Base-by-base conservation (phyloP, 1,284 basidiomycete genomes). In the Takashimella koratensis region DNA sequence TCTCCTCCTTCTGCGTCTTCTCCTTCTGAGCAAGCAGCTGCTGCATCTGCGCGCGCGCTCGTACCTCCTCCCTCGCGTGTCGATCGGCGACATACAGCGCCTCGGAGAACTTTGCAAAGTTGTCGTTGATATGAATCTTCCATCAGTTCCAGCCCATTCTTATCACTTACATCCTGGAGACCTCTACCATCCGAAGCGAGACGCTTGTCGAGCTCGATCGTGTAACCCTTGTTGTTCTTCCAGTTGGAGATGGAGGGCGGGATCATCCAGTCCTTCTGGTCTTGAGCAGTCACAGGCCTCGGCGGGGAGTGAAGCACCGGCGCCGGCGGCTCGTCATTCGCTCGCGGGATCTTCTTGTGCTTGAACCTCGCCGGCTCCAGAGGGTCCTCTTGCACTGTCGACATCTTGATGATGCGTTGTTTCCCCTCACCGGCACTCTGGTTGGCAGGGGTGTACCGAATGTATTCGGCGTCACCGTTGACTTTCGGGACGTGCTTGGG, bases 181-280 rank as follows among this genome's bases (percentile, higher is more conserved):
- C 95, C 94, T 64, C 95, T 85, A 13, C 95, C 96, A 75, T 98
- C 95, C 11, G 96, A 95, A 20, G 96, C 96, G 46, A 99, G 81
- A 65, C 96, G 90, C 79, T 99, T 98, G 76, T 98, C 96, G 22
- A 98, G 82, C 24, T 96, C 94, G 65, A 98, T 98, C 4, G 95
- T 98, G 77, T 95, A 98, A 82, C 96, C 96, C 78, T 98, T 98
- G 85, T 98, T 98, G 81, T 99, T 99, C 81, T 99, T 99, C 96
- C 96, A 99, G 78, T 98, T 99, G 27, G 93, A 97, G 60, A 99
- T 97, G 76, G 93, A 98, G 16, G 96, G 96, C 3, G 96, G 96
- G 52, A 99, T 98, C 93, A 97, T 97, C 96, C 96, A 98, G 68
- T 98, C 95, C 77, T 98, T 98, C 77, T 98, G 95, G 72, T 98